Base-by-base conservation (phyloP, 768 basidiomycete genomes). In the Boletus edulis region DNA sequence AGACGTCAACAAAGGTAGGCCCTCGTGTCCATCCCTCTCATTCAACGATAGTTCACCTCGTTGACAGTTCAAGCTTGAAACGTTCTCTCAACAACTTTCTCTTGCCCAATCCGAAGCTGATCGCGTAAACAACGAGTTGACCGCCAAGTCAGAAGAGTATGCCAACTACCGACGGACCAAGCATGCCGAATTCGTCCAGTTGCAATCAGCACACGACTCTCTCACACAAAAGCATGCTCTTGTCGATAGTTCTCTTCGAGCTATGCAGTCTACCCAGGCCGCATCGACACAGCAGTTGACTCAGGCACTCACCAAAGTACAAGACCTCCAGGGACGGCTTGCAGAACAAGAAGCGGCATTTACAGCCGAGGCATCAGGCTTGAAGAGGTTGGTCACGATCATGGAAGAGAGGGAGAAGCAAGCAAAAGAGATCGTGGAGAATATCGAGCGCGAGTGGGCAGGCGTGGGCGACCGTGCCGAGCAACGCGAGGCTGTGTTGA, bases 341-440 rank as follows among this genome's bases (percentile, higher is more conserved):
- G 93, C 91, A 3, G 90, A 91, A 62, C 88, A 91, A 62, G 93
- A 96, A 62, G 84, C 87, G 1, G 85, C 84, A 2, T 95, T 91
- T 67, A 79, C 87, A 0, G 82, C 79, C 54, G 94, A 98, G 67
- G 84, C 86, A 3, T 83, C 80, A 39, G 82, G 84, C 13, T 72
- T 94, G 60, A 81, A 83, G 54, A 80, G 93, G 31, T 76, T 97
- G 17, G 86, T 94, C 12, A 74, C 80, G 8, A 82, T 94, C 76
- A 86, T 97, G 78, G 93, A 98, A 68, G 87, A 87, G 53, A 81
- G 94, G 37, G 93, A 94, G 67, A 84, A 85, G 49, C 89, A 94
- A 58, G 83, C 91, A 20, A 90, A 91, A 73, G 79, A 82, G 20
- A 83, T 93, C 50, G 86, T 98, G 1, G 87, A 92, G 22, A 78